Evolutionary conservation across 768 basidiomycete genomes (phyloP), one percentile per base, ranked within the genome.

Genomic region (Termitomyces sp.): DNA sequence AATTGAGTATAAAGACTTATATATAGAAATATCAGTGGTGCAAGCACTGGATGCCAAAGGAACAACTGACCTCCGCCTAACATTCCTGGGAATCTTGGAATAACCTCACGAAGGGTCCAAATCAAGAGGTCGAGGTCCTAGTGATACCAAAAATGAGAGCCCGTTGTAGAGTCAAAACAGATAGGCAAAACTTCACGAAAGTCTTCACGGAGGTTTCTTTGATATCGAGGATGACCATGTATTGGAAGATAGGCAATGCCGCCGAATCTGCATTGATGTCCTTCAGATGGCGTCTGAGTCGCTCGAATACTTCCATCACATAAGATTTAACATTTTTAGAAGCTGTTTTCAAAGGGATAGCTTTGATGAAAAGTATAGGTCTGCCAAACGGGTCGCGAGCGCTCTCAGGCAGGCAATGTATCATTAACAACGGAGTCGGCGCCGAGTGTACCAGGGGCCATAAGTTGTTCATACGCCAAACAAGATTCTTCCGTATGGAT

Each of bases 41-140:
- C 50, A 41, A n/a, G 48, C 55, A 53, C 46, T 34, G 40, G 35
- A 45, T 45, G 32, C 26, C 34, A 15, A 26, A 38, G 49, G 24
- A 41, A 35, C 14, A n/a, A 59, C 57, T 52, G 65, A 84, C 88
- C 85, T 66, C 84, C 87, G 35, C 82, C 87, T 30, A 90, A 70
- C 82, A 90, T 81, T 52, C 88, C 88, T 50, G 89, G 86, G 71
- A 82, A 90, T 50, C 79, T 78, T 37, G 87, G 87, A 42, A 85
- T 74, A 30, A 86, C 74, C 60, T 90, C 86, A 57, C 78, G 78
- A 55, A 84, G 63, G 45, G 79, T 77, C 84, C 85, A 90, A 19
- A 77, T 73, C 43, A 86, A 72, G 7, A 87, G 68, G 59, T 88
- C 84, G 38, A 84, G 63, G 62, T 78, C 79, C 83, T 89, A 41